Conservation (phyloP, 1,139 yeast species). For the Hemisphaericaspora xylanilytica region DNA sequence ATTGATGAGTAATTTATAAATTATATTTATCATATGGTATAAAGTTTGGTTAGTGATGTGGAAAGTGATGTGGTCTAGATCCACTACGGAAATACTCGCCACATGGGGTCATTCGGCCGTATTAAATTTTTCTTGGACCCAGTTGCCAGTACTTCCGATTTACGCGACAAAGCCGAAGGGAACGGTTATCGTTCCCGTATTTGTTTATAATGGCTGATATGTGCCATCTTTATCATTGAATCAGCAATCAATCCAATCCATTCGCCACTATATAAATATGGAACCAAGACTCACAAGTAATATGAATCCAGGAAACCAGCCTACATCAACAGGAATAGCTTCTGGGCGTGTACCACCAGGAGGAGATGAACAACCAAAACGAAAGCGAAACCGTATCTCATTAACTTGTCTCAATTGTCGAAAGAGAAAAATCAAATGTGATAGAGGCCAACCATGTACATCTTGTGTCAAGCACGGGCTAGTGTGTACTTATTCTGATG, state of each 20-base stretch:
- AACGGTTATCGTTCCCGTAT: no score
- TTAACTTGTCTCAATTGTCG: slow-evolving; percentile 42
- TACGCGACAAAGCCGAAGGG: no score
- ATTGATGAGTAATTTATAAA: no score
- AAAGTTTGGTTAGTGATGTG: not conserved
- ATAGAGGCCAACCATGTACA: slow-evolving; percentile 28
- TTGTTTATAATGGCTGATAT: no score
- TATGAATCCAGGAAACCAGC: not conserved
- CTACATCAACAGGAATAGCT: no score
- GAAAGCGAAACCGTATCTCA: slow-evolving; percentile 28
- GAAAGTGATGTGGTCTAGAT: not conserved
- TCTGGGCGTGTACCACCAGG: not conserved
- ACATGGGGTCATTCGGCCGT: not conserved
- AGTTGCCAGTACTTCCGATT: no score
- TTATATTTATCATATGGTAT: no score
- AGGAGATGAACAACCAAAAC: not conserved
- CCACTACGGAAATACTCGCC: not conserved
- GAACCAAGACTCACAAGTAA: not conserved
- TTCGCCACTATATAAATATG: not conserved
- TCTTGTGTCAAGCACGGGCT: slow-evolving; percentile 30
- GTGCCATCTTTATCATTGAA: no score
- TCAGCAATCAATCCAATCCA: not conserved
- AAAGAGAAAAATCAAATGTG: slow-evolving; percentile 39
- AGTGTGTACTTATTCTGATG: slow-evolving; percentile 31
- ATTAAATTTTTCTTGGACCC: no score